Evolutionary conservation across 2,329 filamentous ascomycete species (phyloP).

Genomic region (Sodiomyces alkalinus): DNA sequence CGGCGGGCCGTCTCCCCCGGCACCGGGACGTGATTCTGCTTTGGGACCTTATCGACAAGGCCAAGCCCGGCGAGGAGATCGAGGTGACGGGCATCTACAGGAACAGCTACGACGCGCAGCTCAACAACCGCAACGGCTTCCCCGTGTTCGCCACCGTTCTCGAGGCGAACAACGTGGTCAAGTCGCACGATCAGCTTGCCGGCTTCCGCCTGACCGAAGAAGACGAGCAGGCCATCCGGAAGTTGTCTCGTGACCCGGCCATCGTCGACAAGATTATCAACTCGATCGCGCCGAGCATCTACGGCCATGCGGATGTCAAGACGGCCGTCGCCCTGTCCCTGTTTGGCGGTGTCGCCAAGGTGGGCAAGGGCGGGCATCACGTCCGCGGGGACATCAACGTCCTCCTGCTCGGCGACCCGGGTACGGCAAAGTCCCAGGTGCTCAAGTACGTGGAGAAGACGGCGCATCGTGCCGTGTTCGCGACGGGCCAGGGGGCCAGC

Average conservation of each 20-base stretch:
- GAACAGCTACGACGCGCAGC: conserved; percentile 93
- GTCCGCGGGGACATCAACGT: conserved; percentile 98
- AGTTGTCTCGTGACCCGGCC: conserved; percentile 73
- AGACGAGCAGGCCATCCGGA: conserved; percentile 81
- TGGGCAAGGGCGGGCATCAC: conserved; percentile 72
- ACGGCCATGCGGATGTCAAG: conserved; percentile 93
- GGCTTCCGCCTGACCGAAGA: conserved; percentile 92
- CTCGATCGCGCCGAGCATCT: conserved; percentile 94
- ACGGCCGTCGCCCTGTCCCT: conserved; percentile 88
- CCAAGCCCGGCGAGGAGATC: conserved; percentile 95
- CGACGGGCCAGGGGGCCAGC: conserved; percentile 91
- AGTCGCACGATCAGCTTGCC: conserved; percentile 92
- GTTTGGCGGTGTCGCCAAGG: conserved; percentile 89
- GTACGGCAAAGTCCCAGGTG: conserved; percentile 94
- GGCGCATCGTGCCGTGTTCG: conserved; percentile 90
- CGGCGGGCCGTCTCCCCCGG: conserved; percentile 83
- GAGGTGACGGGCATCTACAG: conserved; percentile 94
- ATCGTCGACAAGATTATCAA: conserved; percentile 87
- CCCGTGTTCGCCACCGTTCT: conserved; percentile 96
- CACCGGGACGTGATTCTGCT: conserved; percentile 89
- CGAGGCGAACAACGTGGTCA: conserved; percentile 94
- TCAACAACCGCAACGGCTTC: conserved; percentile 98
- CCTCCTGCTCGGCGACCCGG: conserved; percentile 85
- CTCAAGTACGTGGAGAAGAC: conserved; percentile 98
- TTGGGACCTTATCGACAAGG: conserved; percentile 92